These are phyloP conservation scores for Plasmodium gallinaceum DNA, from an alignment of 169 alveolate species.

Conservation along the genomic window DNA sequence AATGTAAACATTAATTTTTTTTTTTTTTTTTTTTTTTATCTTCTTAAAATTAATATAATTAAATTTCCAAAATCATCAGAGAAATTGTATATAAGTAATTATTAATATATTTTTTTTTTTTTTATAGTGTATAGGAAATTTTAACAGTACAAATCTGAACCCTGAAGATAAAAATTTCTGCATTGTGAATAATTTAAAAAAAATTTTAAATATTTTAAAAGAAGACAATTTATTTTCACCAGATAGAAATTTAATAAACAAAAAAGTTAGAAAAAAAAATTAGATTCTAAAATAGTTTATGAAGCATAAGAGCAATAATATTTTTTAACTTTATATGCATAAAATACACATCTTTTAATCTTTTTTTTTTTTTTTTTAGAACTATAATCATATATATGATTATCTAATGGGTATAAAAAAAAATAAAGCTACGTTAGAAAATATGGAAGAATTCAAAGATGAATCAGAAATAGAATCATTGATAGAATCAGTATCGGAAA, in stretches of 20 bases:
- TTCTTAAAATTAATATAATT: too few species aligned
- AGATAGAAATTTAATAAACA: slow-evolving; percentile 43
- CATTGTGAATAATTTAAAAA: slow-evolving; percentile 61
- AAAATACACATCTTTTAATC: background rate
- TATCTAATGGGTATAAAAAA: slow-evolving; percentile 60
- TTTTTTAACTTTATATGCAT: background rate
- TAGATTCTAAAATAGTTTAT: background rate
- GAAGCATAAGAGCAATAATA: background rate
- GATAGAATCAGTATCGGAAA: slow-evolving; percentile 58
- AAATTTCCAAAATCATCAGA: background rate
- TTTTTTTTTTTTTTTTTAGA: slow-evolving; percentile 30
- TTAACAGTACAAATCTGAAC: background rate
- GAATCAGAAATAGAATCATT: slow-evolving; percentile 66
- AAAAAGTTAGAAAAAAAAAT: slow-evolving; percentile 34
- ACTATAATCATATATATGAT: slow-evolving; percentile 66
- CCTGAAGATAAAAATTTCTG: slow-evolving; percentile 11
- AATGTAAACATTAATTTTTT: slow-evolving; percentile 42
- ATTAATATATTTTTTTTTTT: background rate
- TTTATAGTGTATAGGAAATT: slow-evolving; percentile 36
- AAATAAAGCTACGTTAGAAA: slow-evolving; percentile 2
- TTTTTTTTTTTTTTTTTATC: background rate
- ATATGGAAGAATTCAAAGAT: slow-evolving; percentile 21
- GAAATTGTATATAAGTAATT: background rate
- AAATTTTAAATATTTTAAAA: slow-evolving; percentile 60
- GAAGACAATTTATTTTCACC: slow-evolving; percentile 76